Base-by-base conservation (phyloP, 108 stramenopile species). In the Fragilariopsis cylindrus region DNA sequence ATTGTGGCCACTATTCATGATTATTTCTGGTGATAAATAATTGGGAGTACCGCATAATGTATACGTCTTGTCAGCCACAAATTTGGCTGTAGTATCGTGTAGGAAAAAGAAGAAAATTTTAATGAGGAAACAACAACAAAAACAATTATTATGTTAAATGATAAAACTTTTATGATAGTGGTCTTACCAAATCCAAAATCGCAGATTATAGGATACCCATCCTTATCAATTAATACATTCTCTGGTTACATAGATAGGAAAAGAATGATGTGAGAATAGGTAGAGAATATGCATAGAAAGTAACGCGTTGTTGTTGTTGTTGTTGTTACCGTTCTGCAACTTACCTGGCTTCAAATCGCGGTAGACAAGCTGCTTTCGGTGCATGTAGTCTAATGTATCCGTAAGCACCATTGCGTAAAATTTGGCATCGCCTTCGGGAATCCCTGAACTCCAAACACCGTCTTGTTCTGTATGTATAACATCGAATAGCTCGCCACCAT, bases 31-130 rank as follows among this genome's bases (percentile, higher is more conserved):
- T 7, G 92, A 90, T 3, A 96, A 79, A 65, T 94, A 96, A 68
- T 94, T 96, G 3, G 97, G 97, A 16, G 97, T 98, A 13, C 97
- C 96, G 65, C 96, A 97, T 2, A 98, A 79, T 18, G 97, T 96
- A 65, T 85, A 92, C n/a, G 92, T 93, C 68, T 88, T 90, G 69
- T 81, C 73, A 41, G 53, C 93, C 53, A 96, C 75, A 41, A 58
- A 76, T 46, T 76, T 76, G 56, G 75, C 75, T 48, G 46, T 30
- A 30, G 30, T 30, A 30, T 30, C 30, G 30, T 30, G 30, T 30
- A 30, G 0, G 19, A 55, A 48, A 48, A 2, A 18, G 1, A 68
- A 48, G 47, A 57, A 13, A 18, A 62, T 16, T 13, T 62, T 68
- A 0, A 12, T 68, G 1, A 16, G 66, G 9, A 45, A 49, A 15